phyloP scores from a whole-genome alignment of 148 eudicot genomes.

The Vaccinium myrtillus region DNA sequence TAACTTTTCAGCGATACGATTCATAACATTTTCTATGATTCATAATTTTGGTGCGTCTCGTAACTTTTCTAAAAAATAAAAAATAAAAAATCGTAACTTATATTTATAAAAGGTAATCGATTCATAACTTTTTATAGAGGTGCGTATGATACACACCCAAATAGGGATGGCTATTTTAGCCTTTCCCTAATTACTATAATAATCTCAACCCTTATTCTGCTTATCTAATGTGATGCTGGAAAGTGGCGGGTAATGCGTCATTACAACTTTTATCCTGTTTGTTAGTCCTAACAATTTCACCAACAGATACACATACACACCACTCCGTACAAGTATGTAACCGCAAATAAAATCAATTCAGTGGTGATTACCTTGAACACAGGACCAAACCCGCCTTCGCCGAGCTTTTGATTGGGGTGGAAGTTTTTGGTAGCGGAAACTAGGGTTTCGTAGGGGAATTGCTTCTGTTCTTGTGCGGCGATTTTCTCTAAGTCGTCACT shows the following conservation, averaged over 20 bases:
- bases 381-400: slow-evolving; percentile 98
- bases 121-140: too few relatives aligned
- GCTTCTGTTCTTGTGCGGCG: slow-evolving; percentile 78
- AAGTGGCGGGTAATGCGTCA: background rate
- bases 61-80: too few relatives aligned
- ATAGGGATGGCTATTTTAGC: too few relatives aligned
- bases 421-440: slow-evolving; percentile 72
- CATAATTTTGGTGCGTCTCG: too few relatives aligned
- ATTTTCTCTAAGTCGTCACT: slow-evolving; percentile 57
- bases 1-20: too few relatives aligned
- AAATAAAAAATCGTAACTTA: too few relatives aligned
- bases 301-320: background rate
- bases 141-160: too few relatives aligned
- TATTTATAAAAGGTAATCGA: too few relatives aligned
- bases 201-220: too few relatives aligned
- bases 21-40: too few relatives aligned
- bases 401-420: slow-evolving; percentile 64
- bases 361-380: slow-evolving; percentile 65
- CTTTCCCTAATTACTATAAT: too few relatives aligned
- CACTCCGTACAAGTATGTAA: background rate
- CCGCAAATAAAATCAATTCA: background rate
- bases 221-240: too few relatives aligned
- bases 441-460: slow-evolving; percentile 54
- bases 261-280: background rate
- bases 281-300: background rate